Evolutionary conservation across 352 stramenopile species (phyloP), one percentile per base, ranked within the genome.

Genomic region (Globisporangium viniferum): DNA sequence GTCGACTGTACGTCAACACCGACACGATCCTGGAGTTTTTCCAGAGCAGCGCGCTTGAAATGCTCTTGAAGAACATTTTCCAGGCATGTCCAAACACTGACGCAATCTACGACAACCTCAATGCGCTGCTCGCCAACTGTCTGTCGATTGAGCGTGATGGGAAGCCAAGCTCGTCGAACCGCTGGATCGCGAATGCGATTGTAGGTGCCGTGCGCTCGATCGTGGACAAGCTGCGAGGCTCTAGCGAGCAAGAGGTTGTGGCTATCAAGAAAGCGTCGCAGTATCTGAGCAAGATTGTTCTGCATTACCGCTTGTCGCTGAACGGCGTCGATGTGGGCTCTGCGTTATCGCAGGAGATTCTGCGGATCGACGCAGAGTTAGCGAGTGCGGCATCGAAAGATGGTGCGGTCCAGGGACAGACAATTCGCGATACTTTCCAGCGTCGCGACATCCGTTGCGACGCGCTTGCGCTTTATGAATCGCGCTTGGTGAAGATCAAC

Each of bases 391-490:
- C 73, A 0, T 70, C 70, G 14, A 77, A 76, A 31, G 85, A 93
- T 71, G 75, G 83, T 10, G 78, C 73, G 20, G 78, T 93, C 8
- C 77, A 84, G 7, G 87, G 85, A 2, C 80, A 92, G 62, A 83
- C 77, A 0, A 95, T 95, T 35, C 87, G 85, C 2, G 83, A 93
- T 29, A 90, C 84, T 35, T 95, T 95, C 69, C 76, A 89, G 68
- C 76, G 87, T 20, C 79, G 87, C 1, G 87, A 95, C 60, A 74
- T 95, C 35, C 82, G 87, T 15, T 91, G 82, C 54, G 87, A 94
- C 29, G 80, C 84, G 10, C 59, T 94, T 27, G 48, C 46, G 15
- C 56, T 93, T 53, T 84, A 92, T 67, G 73, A 85, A 41, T 55
- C 53, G 27, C 75, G 80, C 0, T 73, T 90, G 18, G 64, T 73